Evolutionary conservation across 495 filamentous ascomycete species (phyloP).

Genomic region (Staphylotrichum longicolle): DNA sequence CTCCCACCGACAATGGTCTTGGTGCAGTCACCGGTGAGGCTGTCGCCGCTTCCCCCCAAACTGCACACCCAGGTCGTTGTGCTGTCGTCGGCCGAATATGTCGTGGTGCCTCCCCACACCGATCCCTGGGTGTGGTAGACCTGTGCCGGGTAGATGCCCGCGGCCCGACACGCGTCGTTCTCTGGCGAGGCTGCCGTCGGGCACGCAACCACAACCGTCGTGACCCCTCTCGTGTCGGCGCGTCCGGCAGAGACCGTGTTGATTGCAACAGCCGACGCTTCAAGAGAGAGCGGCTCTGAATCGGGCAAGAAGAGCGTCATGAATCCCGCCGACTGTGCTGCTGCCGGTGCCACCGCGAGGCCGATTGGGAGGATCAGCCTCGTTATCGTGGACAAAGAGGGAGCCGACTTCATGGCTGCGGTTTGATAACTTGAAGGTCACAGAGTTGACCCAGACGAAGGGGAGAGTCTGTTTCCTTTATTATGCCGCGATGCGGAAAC

Average conservation of each 20-base stretch:
- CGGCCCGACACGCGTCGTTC: slow-evolving; percentile 13
- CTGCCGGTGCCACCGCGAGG: neutral
- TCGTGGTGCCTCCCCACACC: slow-evolving; percentile 14
- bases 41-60: neutral
- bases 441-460: too few species aligned
- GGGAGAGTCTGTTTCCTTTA: too few species aligned
- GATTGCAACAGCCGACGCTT: slow-evolving; percentile 7
- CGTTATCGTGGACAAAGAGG: neutral
- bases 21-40: neutral
- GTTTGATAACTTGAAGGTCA: too few species aligned
- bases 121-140: slow-evolving; percentile 14
- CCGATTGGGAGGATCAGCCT: neutral
- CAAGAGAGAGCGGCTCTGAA: slow-evolving; percentile 9
- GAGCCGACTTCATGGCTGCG: neutral
- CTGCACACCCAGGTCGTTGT: slow-evolving; percentile 15
- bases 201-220: slow-evolving; percentile 4
- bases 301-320: slow-evolving; percentile 9
- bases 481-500: too few species aligned
- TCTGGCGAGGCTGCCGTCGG: slow-evolving; percentile 9
- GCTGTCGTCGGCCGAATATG: slow-evolving; percentile 11
- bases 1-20: neutral
- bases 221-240: neutral
- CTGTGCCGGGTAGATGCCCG: slow-evolving; percentile 12
- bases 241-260: neutral
- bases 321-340: slow-evolving; percentile 1